Evolutionary conservation across 2,329 filamentous ascomycete genomes (phyloP).

Genomic region (Talaromyces albobiverticillius): DNA sequence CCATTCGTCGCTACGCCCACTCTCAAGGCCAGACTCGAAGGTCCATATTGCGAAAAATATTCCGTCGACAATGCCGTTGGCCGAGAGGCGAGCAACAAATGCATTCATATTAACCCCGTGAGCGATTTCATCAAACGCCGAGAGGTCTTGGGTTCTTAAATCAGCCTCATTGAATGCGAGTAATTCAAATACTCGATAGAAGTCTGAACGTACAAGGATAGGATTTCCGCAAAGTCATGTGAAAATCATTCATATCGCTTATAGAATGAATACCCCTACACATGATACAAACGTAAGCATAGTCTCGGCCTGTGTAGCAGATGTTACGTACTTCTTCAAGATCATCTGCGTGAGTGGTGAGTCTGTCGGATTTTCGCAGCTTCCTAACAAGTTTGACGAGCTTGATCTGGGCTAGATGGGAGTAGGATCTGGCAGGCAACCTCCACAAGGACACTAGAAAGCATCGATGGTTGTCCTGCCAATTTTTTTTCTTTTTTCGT

Average conservation of each 20-base stretch:
- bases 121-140: neutral
- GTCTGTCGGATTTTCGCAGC: too few species aligned
- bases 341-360: too few species aligned
- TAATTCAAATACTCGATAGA: too few species aligned
- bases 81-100: neutral
- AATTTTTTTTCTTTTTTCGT: neutral
- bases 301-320: too few species aligned
- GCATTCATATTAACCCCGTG: neutral
- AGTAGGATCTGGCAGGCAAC: neutral
- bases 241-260: neutral
- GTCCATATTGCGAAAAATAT: neutral
- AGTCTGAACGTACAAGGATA: neutral
- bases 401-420: neutral
- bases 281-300: too few species aligned
- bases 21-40: neutral
- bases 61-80: neutral
- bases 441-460: neutral
- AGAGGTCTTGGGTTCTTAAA: too few species aligned
- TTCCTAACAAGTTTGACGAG: too few species aligned
- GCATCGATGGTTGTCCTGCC: neutral
- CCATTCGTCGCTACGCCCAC: too few species aligned
- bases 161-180: too few species aligned
- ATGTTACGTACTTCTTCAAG: too few species aligned
- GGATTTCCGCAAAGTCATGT: neutral
- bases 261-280: too few species aligned